Conservation (phyloP, 2,329 filamentous ascomycete genomes). For the Tolypocladium inflatum region DNA sequence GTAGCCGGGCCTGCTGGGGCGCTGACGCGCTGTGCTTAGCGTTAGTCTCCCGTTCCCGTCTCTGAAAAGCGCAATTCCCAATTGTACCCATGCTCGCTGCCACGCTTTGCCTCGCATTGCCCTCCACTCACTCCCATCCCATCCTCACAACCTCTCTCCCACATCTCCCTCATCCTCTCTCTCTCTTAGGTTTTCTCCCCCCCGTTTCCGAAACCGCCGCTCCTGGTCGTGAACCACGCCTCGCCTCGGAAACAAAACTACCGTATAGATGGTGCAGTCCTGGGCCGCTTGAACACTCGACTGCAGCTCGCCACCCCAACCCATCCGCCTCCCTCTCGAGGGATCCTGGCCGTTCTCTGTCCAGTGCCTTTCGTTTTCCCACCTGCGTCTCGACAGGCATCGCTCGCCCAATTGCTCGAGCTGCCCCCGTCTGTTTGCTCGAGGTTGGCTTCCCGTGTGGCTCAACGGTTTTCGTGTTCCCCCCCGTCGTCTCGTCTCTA, state of each 20-base stretch:
- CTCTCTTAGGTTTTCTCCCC: not conserved
- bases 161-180: not conserved
- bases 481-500: not conserved
- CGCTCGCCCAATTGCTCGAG: conserved; percentile 1
- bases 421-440: conserved; percentile 2
- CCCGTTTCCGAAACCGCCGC: not conserved
- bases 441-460: not conserved
- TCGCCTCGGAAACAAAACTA: not conserved
- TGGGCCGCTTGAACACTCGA: not conserved
- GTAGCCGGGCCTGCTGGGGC: not conserved
- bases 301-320: not conserved
- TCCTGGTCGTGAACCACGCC: not conserved
- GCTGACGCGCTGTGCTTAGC: not conserved
- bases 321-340: not conserved
- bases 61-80: not conserved
- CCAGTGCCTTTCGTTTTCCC: not conserved
- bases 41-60: not conserved
- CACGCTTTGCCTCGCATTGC: not conserved
- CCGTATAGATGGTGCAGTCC: not conserved
- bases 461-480: not conserved
- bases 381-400: not conserved
- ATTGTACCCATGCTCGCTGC: not conserved
- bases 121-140: not conserved
- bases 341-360: not conserved
- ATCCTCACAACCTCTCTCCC: not conserved